Evolutionary conservation across 768 basidiomycete genomes (phyloP), one percentile per base, ranked within the genome.

Genomic region (Tulasnella sp.): DNA sequence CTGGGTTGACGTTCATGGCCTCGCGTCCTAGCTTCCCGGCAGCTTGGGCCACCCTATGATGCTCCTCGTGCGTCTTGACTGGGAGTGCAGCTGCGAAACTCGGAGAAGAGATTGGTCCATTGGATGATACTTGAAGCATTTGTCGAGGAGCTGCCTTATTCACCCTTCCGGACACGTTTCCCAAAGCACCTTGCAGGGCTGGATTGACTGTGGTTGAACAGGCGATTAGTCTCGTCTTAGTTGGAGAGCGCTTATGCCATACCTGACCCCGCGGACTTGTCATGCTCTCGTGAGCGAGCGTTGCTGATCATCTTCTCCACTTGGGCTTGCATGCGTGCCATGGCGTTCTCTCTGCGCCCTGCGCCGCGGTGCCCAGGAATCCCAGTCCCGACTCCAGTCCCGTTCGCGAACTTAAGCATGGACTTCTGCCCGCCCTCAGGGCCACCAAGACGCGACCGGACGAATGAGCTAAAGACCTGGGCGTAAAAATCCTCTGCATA

Each of bases 401-500:
- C 80, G 23, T 83, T 83, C 23, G 86, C 84, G 65, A 96, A 89
- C 67, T 89, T 89, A 54, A 96, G 73, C 3, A 96, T 87, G 13
- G 86, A 81, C 51, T 88, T 85, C 61, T 88, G 86, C 41, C 78
- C 78, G 0, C 80, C 76, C 52, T 83, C 81, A 21, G 62, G 55
- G 59, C 88, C 73, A 56, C 86, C 85, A 77, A 88, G 72, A 59
- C 87, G 81, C 41, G 86, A 85, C 47, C 91, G 83, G 53, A 89
- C 67, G 60, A 95, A 81, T 1, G 89, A 88, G 41, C 88, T 85
- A 68, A 89, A 93, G 2, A 97, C 93, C 72, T 98, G 94, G 10
- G 93, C 96, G 68, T 99, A 99, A 70, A 97, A 99, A 70, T 99
- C 96, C 64, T 98, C 95, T 30, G 89, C 84, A 71, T 95, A 98